phyloP scores from a whole-genome alignment of 306 rosid genomes.

The Crataegus laevigata region DNA sequence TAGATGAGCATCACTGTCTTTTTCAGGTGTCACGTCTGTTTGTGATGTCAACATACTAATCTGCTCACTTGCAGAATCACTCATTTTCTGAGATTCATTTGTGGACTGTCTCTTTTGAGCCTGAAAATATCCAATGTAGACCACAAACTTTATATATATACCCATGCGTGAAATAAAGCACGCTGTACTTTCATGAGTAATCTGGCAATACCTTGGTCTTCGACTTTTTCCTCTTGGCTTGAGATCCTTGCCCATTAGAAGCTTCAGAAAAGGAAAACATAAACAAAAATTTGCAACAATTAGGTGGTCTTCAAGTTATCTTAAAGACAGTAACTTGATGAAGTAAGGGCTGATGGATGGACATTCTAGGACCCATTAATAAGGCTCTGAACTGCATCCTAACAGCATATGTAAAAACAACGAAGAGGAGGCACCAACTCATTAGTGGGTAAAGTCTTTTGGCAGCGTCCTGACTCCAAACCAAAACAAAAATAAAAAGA shows the following conservation, averaged over 20 bases:
- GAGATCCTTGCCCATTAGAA: conserved; percentile 81
- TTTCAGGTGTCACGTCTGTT: conserved; percentile 30
- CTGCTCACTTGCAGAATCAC: conserved; percentile 35
- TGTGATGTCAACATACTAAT: conserved; percentile 24
- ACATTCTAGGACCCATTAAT: background rate
- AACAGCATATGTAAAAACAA: background rate
- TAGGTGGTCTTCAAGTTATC: background rate
- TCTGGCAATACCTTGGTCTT: conserved; percentile 55
- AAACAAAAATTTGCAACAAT: conserved; percentile 28
- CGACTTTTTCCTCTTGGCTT: conserved; percentile 52
- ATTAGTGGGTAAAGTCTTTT: background rate
- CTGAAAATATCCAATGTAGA: conserved; percentile 30
- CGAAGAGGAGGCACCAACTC: background rate
- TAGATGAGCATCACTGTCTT: conserved; percentile 29
- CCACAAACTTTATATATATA: background rate
- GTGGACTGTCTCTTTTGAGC: conserved; percentile 37
- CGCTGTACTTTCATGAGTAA: background rate
- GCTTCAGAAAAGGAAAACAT: conserved; percentile 35
- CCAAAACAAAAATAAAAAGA: background rate
- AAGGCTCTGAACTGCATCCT: background rate
- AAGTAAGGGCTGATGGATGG: background rate
- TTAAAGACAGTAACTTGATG: conserved; percentile 2
- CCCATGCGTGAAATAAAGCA: background rate
- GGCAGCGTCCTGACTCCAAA: background rate
- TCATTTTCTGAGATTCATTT: conserved; percentile 20